These are phyloP conservation scores for Monosporascus cannonballus DNA, from an alignment of 2,329 filamentous ascomycete genomes.

Conservation along the genomic window DNA sequence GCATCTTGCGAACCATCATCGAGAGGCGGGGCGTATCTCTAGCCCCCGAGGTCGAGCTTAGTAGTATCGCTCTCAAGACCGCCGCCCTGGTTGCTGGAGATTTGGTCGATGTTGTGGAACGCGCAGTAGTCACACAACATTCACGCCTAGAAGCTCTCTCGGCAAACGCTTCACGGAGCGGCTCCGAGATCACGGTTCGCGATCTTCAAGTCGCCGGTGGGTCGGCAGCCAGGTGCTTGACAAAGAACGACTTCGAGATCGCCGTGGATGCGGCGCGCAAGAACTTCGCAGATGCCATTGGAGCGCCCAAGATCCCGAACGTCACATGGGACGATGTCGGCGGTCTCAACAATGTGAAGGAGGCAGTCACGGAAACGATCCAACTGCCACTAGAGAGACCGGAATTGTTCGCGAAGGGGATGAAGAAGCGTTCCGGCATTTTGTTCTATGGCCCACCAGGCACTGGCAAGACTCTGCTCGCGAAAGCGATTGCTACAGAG, in stretches of 20 bases:
- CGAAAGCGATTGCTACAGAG: slow-evolving; percentile 88
- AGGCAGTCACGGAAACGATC: slow-evolving; percentile 95
- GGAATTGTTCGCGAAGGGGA: slow-evolving; percentile 91
- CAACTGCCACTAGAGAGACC: slow-evolving; percentile 86
- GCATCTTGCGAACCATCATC: slow-evolving; percentile 74
- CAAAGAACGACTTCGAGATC: slow-evolving; percentile 78
- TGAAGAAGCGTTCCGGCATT: slow-evolving; percentile 96
- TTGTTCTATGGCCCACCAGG: slow-evolving; percentile 88
- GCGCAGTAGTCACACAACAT: slow-evolving; percentile 72
- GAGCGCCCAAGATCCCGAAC: slow-evolving; percentile 95
- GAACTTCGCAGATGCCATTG: slow-evolving; percentile 96
- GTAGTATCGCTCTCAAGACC: slow-evolving; percentile 85
- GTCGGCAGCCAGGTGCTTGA: slow-evolving; percentile 69
- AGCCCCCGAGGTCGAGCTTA: slow-evolving; percentile 76
- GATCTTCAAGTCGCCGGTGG: slow-evolving; percentile 90
- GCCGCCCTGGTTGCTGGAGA: slow-evolving; percentile 93
- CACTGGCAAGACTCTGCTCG: slow-evolving; percentile 86
- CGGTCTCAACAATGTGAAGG: slow-evolving; percentile 88
- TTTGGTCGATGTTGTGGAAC: slow-evolving; percentile 87
- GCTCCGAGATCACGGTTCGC: slow-evolving; percentile 54
- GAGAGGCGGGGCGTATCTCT: slow-evolving; percentile 70
- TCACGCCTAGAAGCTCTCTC: slow-evolving; percentile 72
- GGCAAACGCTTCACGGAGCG: slow-evolving; percentile 31
- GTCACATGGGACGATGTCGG: slow-evolving; percentile 96
- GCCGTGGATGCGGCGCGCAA: slow-evolving; percentile 93